Conservation (phyloP, 371 early-diverging fungal genomes). For the Haplosporangium sp. region DNA sequence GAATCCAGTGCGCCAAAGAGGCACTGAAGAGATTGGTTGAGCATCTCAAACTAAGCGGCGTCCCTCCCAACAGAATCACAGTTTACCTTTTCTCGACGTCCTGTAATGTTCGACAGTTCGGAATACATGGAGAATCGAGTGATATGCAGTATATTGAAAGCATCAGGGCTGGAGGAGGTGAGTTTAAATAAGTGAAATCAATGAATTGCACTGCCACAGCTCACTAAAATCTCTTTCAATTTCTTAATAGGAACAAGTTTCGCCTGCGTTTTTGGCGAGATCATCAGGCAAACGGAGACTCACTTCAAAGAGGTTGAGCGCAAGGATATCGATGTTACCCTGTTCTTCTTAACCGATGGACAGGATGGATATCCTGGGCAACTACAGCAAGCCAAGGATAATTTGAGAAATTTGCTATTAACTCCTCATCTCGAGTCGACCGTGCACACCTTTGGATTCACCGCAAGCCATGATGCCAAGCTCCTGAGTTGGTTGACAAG, state of each 20-base stretch:
- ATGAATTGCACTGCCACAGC: slow-evolving; percentile 16
- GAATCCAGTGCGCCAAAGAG: slow-evolving; percentile 33
- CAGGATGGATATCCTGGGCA: slow-evolving; percentile 15
- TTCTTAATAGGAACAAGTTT: slow-evolving; percentile 33
- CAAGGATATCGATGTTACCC: slow-evolving; percentile 19
- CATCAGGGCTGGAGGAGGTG: slow-evolving; percentile 38
- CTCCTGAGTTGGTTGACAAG: slow-evolving; percentile 47
- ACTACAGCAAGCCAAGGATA: not conserved
- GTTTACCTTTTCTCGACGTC: slow-evolving; percentile 19
- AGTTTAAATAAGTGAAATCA: not conserved
- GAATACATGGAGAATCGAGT: not conserved
- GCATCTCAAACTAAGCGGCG: slow-evolving; percentile 22
- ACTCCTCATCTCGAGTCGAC: slow-evolving; percentile 24
- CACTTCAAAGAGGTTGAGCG: not conserved
- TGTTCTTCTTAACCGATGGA: slow-evolving; percentile 56
- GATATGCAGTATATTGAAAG: slow-evolving; percentile 15
- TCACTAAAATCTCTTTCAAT: not conserved
- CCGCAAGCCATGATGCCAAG: slow-evolving; percentile 38
- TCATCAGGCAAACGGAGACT: slow-evolving; percentile 1
- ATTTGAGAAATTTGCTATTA: slow-evolving; percentile 15
- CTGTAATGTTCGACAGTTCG: slow-evolving; percentile 20
- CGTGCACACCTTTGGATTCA: slow-evolving; percentile 52
- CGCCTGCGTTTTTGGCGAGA: slow-evolving; percentile 26
- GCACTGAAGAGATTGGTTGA: slow-evolving; percentile 32
- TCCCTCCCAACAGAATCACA: slow-evolving; percentile 23